Percentiles rank a stretch among this genome's conserved stretches.
Evolutionary conservation across 306 rosid species (phyloP).

Genomic region (Hippophae rhamnoides): DNA sequence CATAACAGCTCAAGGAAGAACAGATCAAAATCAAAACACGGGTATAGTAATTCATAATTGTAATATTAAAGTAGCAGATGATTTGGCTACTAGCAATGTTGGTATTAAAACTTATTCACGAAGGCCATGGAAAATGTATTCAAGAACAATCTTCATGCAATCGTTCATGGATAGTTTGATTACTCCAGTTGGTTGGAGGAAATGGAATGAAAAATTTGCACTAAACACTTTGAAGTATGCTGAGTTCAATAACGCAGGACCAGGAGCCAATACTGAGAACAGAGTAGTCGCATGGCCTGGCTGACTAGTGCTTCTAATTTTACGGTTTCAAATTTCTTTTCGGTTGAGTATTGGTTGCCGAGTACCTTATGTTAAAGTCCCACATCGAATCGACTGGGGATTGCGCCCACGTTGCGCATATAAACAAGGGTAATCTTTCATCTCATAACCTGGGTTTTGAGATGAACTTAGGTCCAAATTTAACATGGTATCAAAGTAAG

Average conservation of each 20-base stretch:
- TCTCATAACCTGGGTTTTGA: too few species aligned
- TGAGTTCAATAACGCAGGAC: slow-evolving; percentile 45
- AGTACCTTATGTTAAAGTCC: too few species aligned
- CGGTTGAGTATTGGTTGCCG: slow-evolving; percentile 55
- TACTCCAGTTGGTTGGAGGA: slow-evolving; percentile 39
- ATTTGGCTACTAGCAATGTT: slow-evolving; percentile 23
- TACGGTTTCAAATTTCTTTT: slow-evolving; percentile 34
- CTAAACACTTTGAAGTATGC: slow-evolving; percentile 54
- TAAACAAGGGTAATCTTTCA: too few species aligned
- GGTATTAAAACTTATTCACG: slow-evolving; percentile 38
- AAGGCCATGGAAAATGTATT: slow-evolving; percentile 70
- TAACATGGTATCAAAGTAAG: too few species aligned
- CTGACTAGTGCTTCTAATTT: slow-evolving; percentile 39
- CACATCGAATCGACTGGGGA: too few species aligned
- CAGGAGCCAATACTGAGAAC: slow-evolving; percentile 31
- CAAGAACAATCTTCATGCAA: slow-evolving; percentile 55
- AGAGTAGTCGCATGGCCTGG: slow-evolving; percentile 44
- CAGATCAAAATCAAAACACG: slow-evolving; percentile 57
- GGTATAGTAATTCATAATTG: slow-evolving; percentile 56
- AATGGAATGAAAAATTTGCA: slow-evolving; percentile 60
- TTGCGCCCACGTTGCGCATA: too few species aligned
- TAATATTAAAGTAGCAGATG: slow-evolving; percentile 38
- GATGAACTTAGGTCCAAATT: too few species aligned
- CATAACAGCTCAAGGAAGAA: slow-evolving; percentile 69
- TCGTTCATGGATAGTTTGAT: slow-evolving; percentile 39